These are phyloP conservation scores for Didymella pinodella DNA, from an alignment of 2,329 filamentous ascomycete genomes.

Conservation along the genomic window DNA sequence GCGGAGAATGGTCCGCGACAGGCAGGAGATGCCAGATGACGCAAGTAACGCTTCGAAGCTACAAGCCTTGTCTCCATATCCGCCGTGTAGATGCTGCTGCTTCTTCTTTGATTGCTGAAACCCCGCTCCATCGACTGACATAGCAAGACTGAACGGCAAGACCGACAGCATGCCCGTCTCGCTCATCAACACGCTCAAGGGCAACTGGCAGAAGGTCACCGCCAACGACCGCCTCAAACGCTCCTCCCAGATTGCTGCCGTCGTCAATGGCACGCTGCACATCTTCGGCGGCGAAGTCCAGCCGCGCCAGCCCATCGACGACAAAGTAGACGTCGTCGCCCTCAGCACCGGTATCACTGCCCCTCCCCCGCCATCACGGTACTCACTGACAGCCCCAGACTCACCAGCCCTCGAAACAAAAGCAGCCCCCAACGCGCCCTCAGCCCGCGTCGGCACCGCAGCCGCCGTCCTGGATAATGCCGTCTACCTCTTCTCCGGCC, in stretches of 20 bases:
- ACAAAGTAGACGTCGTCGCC: conserved; percentile 72
- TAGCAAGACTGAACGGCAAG: conserved; percentile 2
- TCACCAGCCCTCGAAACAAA: conserved; percentile 45
- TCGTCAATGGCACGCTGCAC: conserved; percentile 66
- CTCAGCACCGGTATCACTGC: conserved; percentile 49
- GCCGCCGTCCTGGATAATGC: conserved; percentile 71
- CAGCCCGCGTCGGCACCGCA: conserved; percentile 76
- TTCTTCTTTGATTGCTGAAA: not conserved
- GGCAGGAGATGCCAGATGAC: conserved; percentile 6
- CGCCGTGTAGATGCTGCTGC: not conserved
- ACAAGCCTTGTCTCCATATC: not conserved
- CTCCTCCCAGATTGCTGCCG: conserved; percentile 76
- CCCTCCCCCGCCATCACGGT: conserved; percentile 29
- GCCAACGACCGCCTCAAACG: conserved; percentile 62
- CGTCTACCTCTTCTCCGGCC: conserved; percentile 84
- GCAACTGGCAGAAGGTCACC: conserved; percentile 50
- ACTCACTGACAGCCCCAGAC: conserved; percentile 52
- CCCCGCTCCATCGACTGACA: not conserved
- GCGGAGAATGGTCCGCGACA: conserved; percentile 18
- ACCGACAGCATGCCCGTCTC: conserved; percentile 32
- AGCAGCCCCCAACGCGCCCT: conserved; percentile 59
- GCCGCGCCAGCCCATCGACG: conserved; percentile 73
- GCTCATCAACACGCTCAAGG: conserved; percentile 41
- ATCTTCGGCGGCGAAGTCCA: conserved; percentile 80
- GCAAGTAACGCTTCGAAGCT: not conserved